These are phyloP conservation scores for Carex littledalei DNA, from an alignment of 176 grass and related monocot genomes.

Conservation along the genomic window DNA sequence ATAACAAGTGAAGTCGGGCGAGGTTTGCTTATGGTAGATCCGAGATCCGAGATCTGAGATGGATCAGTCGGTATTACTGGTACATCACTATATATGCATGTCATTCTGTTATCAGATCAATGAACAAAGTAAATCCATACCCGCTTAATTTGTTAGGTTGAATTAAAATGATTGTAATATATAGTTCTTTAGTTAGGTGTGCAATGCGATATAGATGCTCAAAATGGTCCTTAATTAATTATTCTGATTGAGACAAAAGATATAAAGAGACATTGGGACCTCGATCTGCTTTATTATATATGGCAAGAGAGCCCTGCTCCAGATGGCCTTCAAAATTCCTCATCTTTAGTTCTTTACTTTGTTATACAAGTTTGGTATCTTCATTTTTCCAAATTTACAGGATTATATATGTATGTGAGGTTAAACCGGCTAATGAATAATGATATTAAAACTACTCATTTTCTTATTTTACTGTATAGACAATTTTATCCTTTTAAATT, in stretches of 20 bases:
- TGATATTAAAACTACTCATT: too few species aligned
- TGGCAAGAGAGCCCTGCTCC: neutral
- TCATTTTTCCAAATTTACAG: too few species aligned
- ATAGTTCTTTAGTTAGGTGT: neutral
- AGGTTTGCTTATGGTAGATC: neutral
- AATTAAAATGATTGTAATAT: neutral
- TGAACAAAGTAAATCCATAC: neutral
- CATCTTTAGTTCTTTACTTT: neutral
- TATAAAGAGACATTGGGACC: neutral
- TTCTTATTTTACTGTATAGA: too few species aligned
- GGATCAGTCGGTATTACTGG: neutral
- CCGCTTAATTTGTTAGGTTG: neutral
- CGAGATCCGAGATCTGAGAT: neutral
- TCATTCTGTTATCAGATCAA: neutral
- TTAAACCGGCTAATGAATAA: too few species aligned
- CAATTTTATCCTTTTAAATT: too few species aligned
- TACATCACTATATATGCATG: neutral
- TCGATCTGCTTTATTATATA: neutral
- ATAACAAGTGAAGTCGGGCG: neutral
- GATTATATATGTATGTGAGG: too few species aligned
- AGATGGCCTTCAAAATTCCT: neutral
- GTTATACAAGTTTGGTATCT: neutral
- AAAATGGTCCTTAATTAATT: neutral
- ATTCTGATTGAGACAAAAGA: neutral
- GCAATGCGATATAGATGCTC: neutral